Base-by-base conservation (phyloP, 345 rosid species). In the Linum usitatissimum region DNA sequence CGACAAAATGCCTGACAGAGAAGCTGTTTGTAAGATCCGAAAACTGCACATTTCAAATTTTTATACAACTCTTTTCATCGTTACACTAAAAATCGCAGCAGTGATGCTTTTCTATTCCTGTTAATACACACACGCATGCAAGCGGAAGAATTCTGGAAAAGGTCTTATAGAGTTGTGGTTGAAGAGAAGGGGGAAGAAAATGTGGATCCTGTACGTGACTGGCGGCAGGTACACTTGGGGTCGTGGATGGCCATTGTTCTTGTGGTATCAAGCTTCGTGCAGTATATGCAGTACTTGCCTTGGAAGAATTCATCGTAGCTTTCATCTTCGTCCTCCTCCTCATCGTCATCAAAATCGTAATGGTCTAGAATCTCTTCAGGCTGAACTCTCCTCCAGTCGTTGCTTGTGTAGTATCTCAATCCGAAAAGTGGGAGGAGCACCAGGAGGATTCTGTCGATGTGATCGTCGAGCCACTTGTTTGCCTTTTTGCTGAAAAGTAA, bases 231-330 rank as follows among this genome's bases (percentile, higher is more conserved):
- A 61, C 93, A 86, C 30, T 72, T 66, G 0, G 68, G 68, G 2
- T 81, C 81, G 62, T 86, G 93, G 65, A 81, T 34, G 30, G 49
- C 80, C 60, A 23, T 75, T 71, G 64, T 81, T 60, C 71, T 64
- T 4, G 68, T 68, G 21, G 70, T 60, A 75, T 86, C 84, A 18
- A 86, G 72, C 70, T 81, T 82, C 31, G 93, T 65, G 73, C 93
- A 83, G 63, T 76, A 78, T n/a, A 86, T 78, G 63, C 93, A 86
- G 45, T 75, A 86, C 70, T 65, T 67, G 13, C 84, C 82, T 8
- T 20, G 62, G 21, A 61, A 59, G 20, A 61, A 59, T 34, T 15
- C 38, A 48, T 69, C 70, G 4, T 62, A 75, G 10, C 2, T 51
- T 9, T 61, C 66, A 9, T 53, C 64, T 49, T 34, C 28, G 28